Evolutionary conservation across 129 eudicot species (phyloP).

Genomic region (Saposhnikovia divaricata): DNA sequence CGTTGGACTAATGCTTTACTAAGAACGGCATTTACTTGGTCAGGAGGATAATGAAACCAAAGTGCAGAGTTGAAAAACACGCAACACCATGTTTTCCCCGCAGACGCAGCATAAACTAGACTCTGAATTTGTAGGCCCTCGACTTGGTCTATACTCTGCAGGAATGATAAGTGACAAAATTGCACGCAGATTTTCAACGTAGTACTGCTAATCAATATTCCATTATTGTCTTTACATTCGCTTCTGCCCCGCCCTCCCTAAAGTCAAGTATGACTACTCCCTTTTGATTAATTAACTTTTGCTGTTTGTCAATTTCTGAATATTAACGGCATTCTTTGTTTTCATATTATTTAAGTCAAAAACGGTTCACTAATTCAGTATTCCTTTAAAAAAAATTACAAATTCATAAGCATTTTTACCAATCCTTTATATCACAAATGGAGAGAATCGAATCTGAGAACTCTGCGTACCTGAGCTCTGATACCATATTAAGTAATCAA

Average conservation of each 20-base stretch:
- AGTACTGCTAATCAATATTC: neutral
- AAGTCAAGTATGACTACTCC: neutral
- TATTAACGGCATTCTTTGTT: no score
- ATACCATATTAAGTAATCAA: no score
- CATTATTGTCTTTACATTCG: neutral
- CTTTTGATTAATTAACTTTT: neutral
- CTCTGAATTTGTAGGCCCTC: neutral
- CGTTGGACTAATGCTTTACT: neutral
- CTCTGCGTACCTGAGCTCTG: no score
- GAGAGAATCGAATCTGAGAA: no score
- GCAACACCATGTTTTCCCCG: slow-evolving; percentile 1
- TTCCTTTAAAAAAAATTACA: no score
- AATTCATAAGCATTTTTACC: no score
- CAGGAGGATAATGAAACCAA: neutral
- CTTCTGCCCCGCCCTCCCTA: neutral
- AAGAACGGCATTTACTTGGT: neutral
- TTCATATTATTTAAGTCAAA: neutral
- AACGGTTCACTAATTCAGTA: neutral
- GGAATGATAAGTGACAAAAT: neutral
- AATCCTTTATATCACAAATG: no score
- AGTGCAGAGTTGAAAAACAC: neutral
- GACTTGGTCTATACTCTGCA: neutral
- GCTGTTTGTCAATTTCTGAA: neutral
- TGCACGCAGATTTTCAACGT: neutral
- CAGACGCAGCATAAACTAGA: neutral